Evolutionary conservation across 1,284 basidiomycete species (phyloP).

Genomic region (Apiotrichum mycotoxinovorans): DNA sequence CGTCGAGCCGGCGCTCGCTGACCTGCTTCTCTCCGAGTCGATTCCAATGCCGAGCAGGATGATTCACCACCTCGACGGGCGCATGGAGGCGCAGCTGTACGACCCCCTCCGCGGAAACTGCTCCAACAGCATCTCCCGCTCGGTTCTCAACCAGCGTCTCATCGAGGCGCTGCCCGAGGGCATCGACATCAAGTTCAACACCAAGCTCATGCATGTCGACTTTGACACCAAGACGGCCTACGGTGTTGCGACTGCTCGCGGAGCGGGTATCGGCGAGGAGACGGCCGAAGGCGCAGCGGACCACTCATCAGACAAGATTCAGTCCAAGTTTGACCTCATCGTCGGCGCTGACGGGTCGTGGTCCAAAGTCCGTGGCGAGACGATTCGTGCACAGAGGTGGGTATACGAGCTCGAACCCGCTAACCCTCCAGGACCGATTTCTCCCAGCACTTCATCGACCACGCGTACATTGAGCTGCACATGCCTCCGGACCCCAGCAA

Average conservation of each 20-base stretch:
- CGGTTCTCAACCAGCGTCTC: conserved; percentile 80
- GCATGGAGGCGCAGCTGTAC: conserved; percentile 75
- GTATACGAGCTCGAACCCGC: conserved; percentile 30
- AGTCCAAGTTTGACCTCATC: conserved; percentile 70
- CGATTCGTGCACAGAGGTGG: conserved; percentile 85
- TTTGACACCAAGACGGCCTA: conserved; percentile 51
- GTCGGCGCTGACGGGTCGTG: conserved; percentile 87
- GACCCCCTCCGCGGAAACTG: conserved; percentile 78
- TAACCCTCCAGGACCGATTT: conserved; percentile 72
- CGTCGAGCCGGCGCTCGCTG: conserved; percentile 69
- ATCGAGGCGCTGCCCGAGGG: conserved; percentile 60
- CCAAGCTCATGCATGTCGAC: conserved; percentile 80
- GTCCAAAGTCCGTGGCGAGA: conserved; percentile 75
- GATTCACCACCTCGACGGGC: conserved; percentile 77
- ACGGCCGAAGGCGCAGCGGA: conserved; percentile 6
- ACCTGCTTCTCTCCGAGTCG: conserved; percentile 69
- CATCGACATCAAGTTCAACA: conserved; percentile 71
- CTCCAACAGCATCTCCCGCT: conserved; percentile 89
- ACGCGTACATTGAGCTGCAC: conserved; percentile 93
- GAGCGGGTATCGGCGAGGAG: conserved; percentile 14
- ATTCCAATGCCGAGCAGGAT: conserved; percentile 95
- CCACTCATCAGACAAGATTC: conserved; percentile 11
- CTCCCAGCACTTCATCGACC: conserved; percentile 87
- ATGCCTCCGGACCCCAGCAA: conserved; percentile 73
- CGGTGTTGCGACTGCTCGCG: conserved; percentile 13